Evolutionary conservation across 768 basidiomycete genomes (phyloP), one percentile per base, ranked within the genome.

Genomic region (Lanmaoa rubissima): DNA sequence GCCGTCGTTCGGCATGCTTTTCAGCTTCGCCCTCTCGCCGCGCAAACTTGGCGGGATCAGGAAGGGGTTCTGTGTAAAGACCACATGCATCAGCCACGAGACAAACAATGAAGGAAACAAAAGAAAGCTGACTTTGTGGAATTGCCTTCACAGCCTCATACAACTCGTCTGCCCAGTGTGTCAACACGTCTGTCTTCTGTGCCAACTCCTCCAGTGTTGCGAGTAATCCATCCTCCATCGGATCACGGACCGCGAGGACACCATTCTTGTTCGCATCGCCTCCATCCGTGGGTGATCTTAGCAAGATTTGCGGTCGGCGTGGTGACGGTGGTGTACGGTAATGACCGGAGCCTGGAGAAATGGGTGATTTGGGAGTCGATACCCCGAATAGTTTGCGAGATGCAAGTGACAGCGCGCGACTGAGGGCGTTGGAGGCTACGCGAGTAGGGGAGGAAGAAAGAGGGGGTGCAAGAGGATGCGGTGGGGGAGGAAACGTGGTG

Each of bases 91-190:
- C 38, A 66, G 47, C 24, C 48, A 48, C 14, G n/a, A 19, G 2
- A 8, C 17, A 40, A 47, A 45, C 3, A 16, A 39, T 5, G 35
- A 49, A 41, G 44, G 47, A 3, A 48, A 21, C n/a, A 5, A 35
- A 28, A 16, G 47, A 32, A 26, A 55, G 79, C 90, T 40, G 63
- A 92, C 90, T 92, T 72, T 91, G 86, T 21, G 92, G 90, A 36
- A 90, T 78, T 16, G 85, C 88, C 70, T 92, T 92, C 28, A 94
- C 89, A 66, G 85, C 86, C 64, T 92, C 90, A 64, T 92, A 90
- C 83, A 97, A 88, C 78, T 94, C 90, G 61, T 98, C 96, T 21
- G 91, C 97, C 85, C 94, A 96, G 58, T 90, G 88, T 54, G 90
- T 90, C 56, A 98, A 75, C 51, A 95, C 94, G 58, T 91, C 87